A percentile compares a stretch with the other conserved stretches of the same genome.
These are phyloP conservation scores for Botryosphaeria dothidea DNA, from an alignment of 2,329 filamentous ascomycete genomes.

Conservation along the genomic window DNA sequence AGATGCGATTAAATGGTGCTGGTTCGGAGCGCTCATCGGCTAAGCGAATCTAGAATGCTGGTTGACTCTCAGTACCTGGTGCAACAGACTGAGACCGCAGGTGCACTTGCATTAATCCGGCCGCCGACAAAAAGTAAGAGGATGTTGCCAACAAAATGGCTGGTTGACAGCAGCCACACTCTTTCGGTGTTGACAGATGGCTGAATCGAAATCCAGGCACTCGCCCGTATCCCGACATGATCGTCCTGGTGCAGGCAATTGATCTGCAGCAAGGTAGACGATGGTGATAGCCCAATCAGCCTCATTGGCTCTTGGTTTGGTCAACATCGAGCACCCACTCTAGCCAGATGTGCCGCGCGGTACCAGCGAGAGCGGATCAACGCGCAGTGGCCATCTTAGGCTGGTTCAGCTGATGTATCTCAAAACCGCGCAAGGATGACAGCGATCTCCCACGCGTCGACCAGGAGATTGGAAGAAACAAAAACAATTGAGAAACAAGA, in stretches of 20 bases:
- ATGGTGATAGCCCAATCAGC: background rate
- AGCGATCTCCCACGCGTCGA: background rate
- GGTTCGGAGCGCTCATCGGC: background rate
- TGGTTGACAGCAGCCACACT: background rate
- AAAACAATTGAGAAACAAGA: background rate
- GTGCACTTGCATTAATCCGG: background rate
- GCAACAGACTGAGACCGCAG: background rate
- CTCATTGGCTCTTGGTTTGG: background rate
- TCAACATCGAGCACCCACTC: too few relatives aligned
- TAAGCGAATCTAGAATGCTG: background rate
- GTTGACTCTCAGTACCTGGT: background rate
- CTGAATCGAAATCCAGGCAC: background rate
- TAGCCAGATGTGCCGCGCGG: background rate
- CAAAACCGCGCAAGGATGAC: background rate
- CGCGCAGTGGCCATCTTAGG: background rate
- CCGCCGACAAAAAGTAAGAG: background rate
- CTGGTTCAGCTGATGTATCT: background rate
- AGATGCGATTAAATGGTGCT: background rate
- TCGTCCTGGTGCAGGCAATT: background rate
- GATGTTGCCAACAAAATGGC: background rate
- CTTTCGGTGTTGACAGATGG: background rate
- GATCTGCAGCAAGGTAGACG: background rate
- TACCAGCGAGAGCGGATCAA: background rate
- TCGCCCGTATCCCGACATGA: background rate
- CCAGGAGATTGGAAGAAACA: background rate